Evolutionary conservation across 768 basidiomycete genomes (phyloP).

Genomic region (Lanmaoa rubissima): DNA sequence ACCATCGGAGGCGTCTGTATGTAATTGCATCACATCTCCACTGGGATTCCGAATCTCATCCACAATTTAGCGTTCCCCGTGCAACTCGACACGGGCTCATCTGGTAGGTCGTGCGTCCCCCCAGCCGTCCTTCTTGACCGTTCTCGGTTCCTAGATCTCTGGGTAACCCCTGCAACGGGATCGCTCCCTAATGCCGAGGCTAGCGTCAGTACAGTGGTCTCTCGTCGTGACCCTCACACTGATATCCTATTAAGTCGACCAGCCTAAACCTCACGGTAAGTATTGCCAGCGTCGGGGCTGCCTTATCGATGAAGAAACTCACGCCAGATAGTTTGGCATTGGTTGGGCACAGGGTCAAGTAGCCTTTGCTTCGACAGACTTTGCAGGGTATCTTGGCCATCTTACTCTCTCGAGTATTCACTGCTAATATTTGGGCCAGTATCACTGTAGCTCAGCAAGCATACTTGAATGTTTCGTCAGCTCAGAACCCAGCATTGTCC

Average conservation of each 20-base stretch:
- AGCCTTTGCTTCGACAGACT: constrained; percentile 58
- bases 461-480: constrained; percentile 58
- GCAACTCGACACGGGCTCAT: constrained; percentile 82
- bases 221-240: background rate
- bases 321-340: constrained; percentile 61
- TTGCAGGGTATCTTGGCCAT: constrained; percentile 57
- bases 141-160: constrained; percentile 53
- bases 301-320: background rate
- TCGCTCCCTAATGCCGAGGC: constrained; percentile 48
- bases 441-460: constrained; percentile 68
- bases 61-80: constrained; percentile 56
- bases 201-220: constrained; percentile 41
- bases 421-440: constrained; percentile 35
- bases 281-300: background rate
- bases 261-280: constrained; percentile 63
- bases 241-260: constrained; percentile 34
- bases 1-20: constrained; percentile 61
- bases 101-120: constrained; percentile 14
- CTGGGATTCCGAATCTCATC: background rate
- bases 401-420: constrained; percentile 1
- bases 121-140: background rate
- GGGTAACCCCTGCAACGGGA: constrained; percentile 51
- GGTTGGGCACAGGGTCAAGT: constrained; percentile 75
- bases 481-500: constrained; percentile 68
- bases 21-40: constrained; percentile 6